Evolutionary conservation across 768 basidiomycete species (phyloP), one percentile per base, ranked within the genome.

Genomic region (Tulasnella sp.): DNA sequence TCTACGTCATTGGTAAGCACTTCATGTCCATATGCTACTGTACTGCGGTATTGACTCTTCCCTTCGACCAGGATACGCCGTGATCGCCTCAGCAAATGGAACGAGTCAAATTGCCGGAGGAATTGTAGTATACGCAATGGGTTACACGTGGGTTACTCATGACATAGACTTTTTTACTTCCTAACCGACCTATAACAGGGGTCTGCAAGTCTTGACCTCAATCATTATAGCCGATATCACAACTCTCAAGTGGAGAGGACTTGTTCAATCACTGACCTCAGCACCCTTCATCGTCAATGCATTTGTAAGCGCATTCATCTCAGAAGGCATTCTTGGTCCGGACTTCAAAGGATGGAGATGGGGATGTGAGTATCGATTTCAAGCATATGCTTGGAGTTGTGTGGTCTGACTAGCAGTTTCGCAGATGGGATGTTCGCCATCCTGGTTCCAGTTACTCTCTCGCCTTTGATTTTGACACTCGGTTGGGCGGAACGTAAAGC

Each of bases 221-320:
- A 75, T 79, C 53, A 72, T 79, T 57, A 76, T 79, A 45, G 78
- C 77, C 20, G 77, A 78, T 58, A 73, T 74, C 48, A 78, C 76
- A 2, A 73, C 75, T 5, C 69, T 78, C 15, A 66, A 66, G 22
- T 77, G 74, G 74, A 69, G 77, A 48, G 75, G 76, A 6, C 61
- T 77, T 20, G 70, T 77, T 24, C 68, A 67, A 5, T 64, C 65
- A 5, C 63, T 77, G 25, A 70, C 69, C 10, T 69, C 72, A 5
- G 55, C 69, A 35, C 76, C 76, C 3, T 78, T 75, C 63, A 64
- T 81, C 54, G 67, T 81, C 61, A 81, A 81, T 60, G 76, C 69
- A 2, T 80, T 79, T 59, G 66, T 81, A 51, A 77, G 78, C n/a
- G 67, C 75, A n/a, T 77, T 76, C 58, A 71, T 81, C 42, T 69